A percentile compares a stretch with the other conserved stretches of the same genome.
These are phyloP conservation scores for Saccharomycopsis malanga DNA, from an alignment of 805 yeast genomes.

Conservation along the genomic window DNA sequence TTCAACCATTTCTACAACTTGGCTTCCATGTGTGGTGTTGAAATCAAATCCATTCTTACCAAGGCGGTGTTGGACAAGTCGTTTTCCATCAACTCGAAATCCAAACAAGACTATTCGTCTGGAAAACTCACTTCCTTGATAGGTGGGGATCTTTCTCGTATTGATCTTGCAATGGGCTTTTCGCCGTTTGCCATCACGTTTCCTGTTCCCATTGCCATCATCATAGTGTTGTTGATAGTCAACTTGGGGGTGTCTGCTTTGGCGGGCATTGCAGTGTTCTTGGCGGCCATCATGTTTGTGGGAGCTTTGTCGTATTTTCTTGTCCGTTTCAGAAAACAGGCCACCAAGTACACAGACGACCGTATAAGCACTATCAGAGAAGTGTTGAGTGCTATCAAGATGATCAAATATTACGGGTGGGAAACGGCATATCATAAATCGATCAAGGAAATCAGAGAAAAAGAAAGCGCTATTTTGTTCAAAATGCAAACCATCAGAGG, in stretches of 20 bases:
- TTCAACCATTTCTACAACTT: slow-evolving; percentile 47
- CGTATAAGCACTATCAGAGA: slow-evolving; percentile 59
- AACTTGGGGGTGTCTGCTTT: slow-evolving; percentile 69
- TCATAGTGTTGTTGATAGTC: slow-evolving; percentile 53
- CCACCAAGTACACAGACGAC: slow-evolving; percentile 54
- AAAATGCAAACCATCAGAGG: slow-evolving; percentile 51
- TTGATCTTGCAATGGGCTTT: slow-evolving; percentile 61
- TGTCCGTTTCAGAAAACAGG: slow-evolving; percentile 39
- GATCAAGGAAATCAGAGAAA: slow-evolving; percentile 44
- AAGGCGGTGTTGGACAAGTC: slow-evolving; percentile 62
- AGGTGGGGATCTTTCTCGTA: slow-evolving; percentile 69
- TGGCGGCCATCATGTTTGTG: slow-evolving; percentile 37
- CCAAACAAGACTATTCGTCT: slow-evolving; percentile 48
- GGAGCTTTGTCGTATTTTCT: slow-evolving; percentile 30
- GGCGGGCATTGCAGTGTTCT: slow-evolving; percentile 37
- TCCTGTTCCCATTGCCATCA: slow-evolving; percentile 55
- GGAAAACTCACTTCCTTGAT: slow-evolving; percentile 65
- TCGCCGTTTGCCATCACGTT: slow-evolving; percentile 49
- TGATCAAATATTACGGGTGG: slow-evolving; percentile 83
- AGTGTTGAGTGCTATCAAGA: slow-evolving; percentile 51
- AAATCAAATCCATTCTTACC: slow-evolving; percentile 57
- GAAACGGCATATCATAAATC: slow-evolving; percentile 61
- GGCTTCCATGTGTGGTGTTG: slow-evolving; percentile 56
- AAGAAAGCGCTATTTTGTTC: slow-evolving; percentile 52
- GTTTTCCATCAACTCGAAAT: slow-evolving; percentile 44